Evolutionary conservation across 176 grass and related monocot genomes (phyloP), one percentile per base, ranked within the genome.

Genomic region (Rhynchospora tenuis): DNA sequence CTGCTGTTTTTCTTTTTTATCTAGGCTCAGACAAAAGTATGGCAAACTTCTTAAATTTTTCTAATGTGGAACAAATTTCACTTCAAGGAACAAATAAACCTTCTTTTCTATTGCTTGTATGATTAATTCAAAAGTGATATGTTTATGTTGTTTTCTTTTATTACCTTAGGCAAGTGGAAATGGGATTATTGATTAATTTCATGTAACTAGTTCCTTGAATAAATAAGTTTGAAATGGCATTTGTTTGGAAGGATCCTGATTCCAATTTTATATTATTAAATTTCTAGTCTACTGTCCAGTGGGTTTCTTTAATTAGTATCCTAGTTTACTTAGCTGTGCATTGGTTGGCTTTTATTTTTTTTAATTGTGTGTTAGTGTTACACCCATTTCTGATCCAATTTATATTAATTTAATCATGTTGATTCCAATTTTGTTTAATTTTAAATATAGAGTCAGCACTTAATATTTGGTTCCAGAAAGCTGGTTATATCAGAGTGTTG

Each of bases 181-280:
- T 71, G 17, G 67, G 17, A 71, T 17, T 70, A 70, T 45, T 20
- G 3, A 11, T 38, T 45, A 45, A 4, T 29, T 44, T 65, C 11
- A 12, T 64, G 24, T 12, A 24, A 16, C 31, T 27, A 38, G 64
- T 66, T 66, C 19, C 24, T 42, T 68, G 45, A 45, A 19, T 43
- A 31, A 16, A 61, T 61, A 7, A 0, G 22, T 23, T 26, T 75
- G 12, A 23, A 75, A 52, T 75, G 24, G 9, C 42, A 1, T 42
- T 79, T 31, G 27, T 56, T 79, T 59, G 2, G 9, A 79, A n/a
- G 65, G 65, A 70, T 31, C 33, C 33, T 64, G 20, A 64, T 22
- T 64, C 15, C 19, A 79, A 58, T 54, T 44, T 28, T 64, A 33
- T 82, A 82, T 82, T 52, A 64, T 82, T 64, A 48, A 29, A 82